These are phyloP conservation scores for Discostella pseudostelligera DNA, from an alignment of 108 stramenopile genomes.

Conservation along the genomic window DNA sequence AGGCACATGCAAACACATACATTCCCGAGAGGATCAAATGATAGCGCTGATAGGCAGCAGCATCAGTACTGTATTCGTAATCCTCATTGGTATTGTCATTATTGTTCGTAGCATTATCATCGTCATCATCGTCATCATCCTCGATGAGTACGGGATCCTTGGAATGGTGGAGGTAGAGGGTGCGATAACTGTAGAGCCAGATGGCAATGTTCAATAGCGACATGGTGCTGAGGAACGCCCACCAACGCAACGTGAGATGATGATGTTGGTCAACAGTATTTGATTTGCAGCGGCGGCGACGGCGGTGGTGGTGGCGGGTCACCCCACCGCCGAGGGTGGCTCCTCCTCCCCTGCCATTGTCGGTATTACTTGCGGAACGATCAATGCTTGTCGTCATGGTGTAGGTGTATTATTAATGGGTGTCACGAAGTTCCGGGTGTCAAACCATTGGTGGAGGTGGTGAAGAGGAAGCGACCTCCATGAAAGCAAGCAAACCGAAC, in stretches of 20 bases:
- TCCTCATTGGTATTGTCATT: neutral
- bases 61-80: neutral
- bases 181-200: slow-evolving; percentile 27
- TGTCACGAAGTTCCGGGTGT: too few relatives aligned
- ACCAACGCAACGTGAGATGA: slow-evolving; percentile 11
- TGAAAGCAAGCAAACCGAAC: too few relatives aligned
- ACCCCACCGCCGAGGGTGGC: too few relatives aligned
- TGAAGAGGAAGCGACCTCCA: too few relatives aligned
- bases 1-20: slow-evolving; percentile 43
- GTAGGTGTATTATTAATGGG: too few relatives aligned
- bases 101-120: too few relatives aligned
- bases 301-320: neutral
- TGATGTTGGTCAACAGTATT: slow-evolving; percentile 6
- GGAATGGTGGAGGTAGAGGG: slow-evolving; percentile 4
- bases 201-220: slow-evolving; percentile 23
- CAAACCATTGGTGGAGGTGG: too few relatives aligned
- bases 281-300: neutral
- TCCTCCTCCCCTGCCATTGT: too few relatives aligned
- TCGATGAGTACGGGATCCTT: neutral
- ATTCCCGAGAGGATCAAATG: slow-evolving; percentile 40
- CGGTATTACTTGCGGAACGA: too few relatives aligned
- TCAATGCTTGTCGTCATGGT: too few relatives aligned
- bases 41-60: slow-evolving; percentile 21
- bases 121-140: too few relatives aligned
- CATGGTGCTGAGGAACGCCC: slow-evolving; percentile 15